These are phyloP conservation scores for Naganishia sp. DNA, from an alignment of 1,284 basidiomycete species.

Conservation along the genomic window DNA sequence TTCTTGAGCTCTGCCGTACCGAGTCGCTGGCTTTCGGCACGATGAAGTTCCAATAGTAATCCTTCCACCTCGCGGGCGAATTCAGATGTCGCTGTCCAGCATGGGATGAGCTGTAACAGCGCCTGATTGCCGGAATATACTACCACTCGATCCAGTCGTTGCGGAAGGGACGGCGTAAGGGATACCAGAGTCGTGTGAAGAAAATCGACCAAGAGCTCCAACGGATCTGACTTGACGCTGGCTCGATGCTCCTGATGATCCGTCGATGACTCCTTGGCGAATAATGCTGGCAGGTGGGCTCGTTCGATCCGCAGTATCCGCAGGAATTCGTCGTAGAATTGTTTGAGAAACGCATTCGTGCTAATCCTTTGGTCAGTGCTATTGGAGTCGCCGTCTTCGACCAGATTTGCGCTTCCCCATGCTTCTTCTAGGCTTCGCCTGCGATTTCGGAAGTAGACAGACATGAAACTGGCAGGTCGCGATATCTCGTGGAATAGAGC, in stretches of 20 bases:
- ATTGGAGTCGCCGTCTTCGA: constrained; percentile 64
- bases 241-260: neutral
- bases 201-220: constrained; percentile 72
- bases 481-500: constrained; percentile 16
- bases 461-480: constrained; percentile 14
- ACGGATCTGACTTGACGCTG: constrained; percentile 51
- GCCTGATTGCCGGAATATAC: constrained; percentile 65
- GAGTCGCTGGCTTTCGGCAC: constrained; percentile 1
- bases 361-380: constrained; percentile 59
- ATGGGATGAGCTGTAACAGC: constrained; percentile 68
- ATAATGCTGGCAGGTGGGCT: constrained; percentile 38
- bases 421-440: constrained; percentile 1
- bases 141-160: constrained; percentile 69
- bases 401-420: constrained; percentile 1
- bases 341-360: constrained; percentile 63
- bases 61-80: constrained; percentile 58
- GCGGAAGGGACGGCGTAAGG: constrained; percentile 74
- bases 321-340: constrained; percentile 68
- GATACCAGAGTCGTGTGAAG: constrained; percentile 74
- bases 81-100: constrained; percentile 74
- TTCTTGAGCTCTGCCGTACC: constrained; percentile 5
- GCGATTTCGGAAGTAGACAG: constrained; percentile 17
- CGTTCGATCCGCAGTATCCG: constrained; percentile 67
- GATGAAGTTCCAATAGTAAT: constrained; percentile 10
- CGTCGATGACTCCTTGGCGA: neutral